A percentile compares a stretch with the other conserved stretches of the same genome.
Evolutionary conservation across 2,329 filamentous ascomycete species (phyloP).

Genomic region (Fusarium robinianum): DNA sequence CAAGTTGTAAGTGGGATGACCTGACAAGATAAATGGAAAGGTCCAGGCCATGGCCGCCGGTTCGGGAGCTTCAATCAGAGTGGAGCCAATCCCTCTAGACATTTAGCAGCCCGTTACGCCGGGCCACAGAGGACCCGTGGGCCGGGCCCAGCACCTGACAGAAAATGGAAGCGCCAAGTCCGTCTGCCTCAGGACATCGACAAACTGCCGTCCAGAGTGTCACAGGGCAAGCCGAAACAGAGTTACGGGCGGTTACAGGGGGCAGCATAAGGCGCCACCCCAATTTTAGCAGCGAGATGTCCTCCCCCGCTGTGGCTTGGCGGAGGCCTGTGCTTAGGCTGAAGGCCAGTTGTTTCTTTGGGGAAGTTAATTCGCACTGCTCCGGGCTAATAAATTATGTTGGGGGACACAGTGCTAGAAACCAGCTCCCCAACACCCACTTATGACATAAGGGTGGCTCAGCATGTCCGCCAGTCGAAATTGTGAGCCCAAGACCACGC

Average conservation of each 20-base stretch:
- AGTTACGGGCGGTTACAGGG: conserved; percentile 23
- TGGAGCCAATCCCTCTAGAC: too few species aligned
- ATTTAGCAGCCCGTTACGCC: too few species aligned
- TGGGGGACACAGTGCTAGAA: conserved; percentile 30
- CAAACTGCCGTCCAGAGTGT: conserved; percentile 28
- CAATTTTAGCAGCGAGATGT: conserved; percentile 27
- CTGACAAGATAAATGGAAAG: conserved; percentile 35
- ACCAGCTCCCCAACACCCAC: conserved; percentile 12
- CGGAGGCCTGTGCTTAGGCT: conserved; percentile 21
- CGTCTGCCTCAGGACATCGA: conserved; percentile 19
- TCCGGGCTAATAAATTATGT: too few species aligned
- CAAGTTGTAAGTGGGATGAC: conserved; percentile 38
- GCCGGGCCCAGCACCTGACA: conserved; percentile 11
- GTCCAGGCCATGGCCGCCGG: conserved; percentile 27
- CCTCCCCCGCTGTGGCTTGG: conserved; percentile 32
- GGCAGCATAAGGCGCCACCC: conserved; percentile 13
- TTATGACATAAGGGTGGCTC: conserved; percentile 41
- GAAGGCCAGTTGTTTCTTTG: too few species aligned
- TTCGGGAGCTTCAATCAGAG: conserved; percentile 8
- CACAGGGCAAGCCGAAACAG: conserved; percentile 22
- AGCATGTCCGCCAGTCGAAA: conserved; percentile 34
- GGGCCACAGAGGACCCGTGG: too few species aligned
- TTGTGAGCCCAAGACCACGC: conserved; percentile 39
- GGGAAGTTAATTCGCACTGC: too few species aligned
- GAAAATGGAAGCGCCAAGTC: conserved; percentile 21